A percentile compares a stretch with the other conserved stretches of the same genome.
These are phyloP conservation scores for Bipolaris cookei DNA, from an alignment of 2,329 filamentous ascomycete species.

Conservation along the genomic window DNA sequence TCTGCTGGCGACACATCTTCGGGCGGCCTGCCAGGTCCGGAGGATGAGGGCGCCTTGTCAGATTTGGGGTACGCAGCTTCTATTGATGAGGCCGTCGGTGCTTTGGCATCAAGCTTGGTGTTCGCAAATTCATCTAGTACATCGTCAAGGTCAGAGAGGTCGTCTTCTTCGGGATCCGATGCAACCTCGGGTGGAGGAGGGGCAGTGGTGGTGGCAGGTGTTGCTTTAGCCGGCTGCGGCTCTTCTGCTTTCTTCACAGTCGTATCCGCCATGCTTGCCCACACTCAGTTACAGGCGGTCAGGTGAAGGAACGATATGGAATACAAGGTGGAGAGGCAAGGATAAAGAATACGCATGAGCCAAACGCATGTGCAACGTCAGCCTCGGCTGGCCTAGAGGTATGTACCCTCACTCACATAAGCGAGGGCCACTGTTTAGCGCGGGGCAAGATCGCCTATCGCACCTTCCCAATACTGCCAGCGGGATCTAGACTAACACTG, in stretches of 20 bases:
- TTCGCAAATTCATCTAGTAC: slow-evolving; percentile 90
- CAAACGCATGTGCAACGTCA: slow-evolving; percentile 17
- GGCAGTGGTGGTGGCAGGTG: slow-evolving; percentile 18
- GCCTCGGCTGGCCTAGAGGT: slow-evolving; percentile 32
- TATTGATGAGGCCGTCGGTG: slow-evolving; percentile 33
- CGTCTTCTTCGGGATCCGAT: slow-evolving; percentile 91
- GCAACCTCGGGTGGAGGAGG: slow-evolving; percentile 52
- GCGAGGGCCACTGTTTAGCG: slow-evolving; percentile 28
- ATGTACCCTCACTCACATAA: slow-evolving; percentile 13
- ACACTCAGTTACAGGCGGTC: neutral
- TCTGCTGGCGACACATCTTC: slow-evolving; percentile 39
- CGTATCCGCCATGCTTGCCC: slow-evolving; percentile 29
- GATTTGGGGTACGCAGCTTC: slow-evolving; percentile 40
- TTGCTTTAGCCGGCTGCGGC: slow-evolving; percentile 16
- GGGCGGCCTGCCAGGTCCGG: slow-evolving; percentile 48
- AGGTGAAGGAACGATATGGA: neutral
- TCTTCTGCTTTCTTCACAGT: slow-evolving; percentile 26
- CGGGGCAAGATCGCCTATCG: slow-evolving; percentile 24
- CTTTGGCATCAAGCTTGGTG: slow-evolving; percentile 62
- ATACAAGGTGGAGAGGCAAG: neutral
- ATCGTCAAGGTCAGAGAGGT: slow-evolving; percentile 91
- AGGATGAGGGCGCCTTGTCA: slow-evolving; percentile 48
- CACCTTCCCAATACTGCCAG: slow-evolving; percentile 7
- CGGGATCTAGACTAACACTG: slow-evolving; percentile 16
- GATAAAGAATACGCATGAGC: neutral